phyloP scores from a whole-genome alignment of 208 protist species.

The Trypanosomatidae sp. region DNA sequence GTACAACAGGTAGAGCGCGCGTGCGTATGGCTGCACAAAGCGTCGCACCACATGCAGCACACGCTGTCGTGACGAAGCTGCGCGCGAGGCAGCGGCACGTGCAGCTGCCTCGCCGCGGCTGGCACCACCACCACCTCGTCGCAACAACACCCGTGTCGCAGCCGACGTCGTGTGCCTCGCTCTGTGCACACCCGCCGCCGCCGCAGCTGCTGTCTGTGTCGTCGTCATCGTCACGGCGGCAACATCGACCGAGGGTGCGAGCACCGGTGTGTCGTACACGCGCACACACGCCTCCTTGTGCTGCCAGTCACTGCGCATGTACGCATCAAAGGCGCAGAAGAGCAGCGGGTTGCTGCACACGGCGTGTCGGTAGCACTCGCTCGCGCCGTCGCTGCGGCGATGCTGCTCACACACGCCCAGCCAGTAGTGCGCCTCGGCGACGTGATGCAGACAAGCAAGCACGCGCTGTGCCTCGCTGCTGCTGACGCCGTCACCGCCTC shows the following conservation, averaged over 20 bases:
- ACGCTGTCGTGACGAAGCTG: neutral
- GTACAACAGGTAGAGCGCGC: conserved; percentile 9
- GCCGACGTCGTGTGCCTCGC: too few species aligned
- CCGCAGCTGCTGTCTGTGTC: neutral
- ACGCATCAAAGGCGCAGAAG: conserved; percentile 34
- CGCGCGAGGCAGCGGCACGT: too few species aligned
- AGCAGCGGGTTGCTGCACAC: conserved; percentile 20
- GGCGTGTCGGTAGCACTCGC: conserved; percentile 8
- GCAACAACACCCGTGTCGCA: too few species aligned
- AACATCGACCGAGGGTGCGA: conserved; percentile 4
- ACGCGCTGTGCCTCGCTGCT: too few species aligned
- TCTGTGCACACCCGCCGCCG: too few species aligned
- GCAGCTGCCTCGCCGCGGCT: too few species aligned
- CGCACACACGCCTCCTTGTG: conserved; percentile 6
- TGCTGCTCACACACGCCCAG: conserved; percentile 39
- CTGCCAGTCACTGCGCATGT: conserved; percentile 13
- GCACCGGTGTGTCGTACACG: conserved; percentile 4
- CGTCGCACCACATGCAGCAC: conserved; percentile 2
- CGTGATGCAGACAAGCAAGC: conserved; percentile 3
- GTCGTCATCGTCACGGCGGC: neutral
- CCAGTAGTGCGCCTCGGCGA: conserved; percentile 40
- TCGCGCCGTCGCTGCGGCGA: conserved; percentile 6
- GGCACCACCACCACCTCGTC: too few species aligned
- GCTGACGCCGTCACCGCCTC: too few species aligned
- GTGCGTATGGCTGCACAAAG: conserved; percentile 13